phyloP scores from a whole-genome alignment of 345 rosid species.

The Ceriops zippeliana region DNA sequence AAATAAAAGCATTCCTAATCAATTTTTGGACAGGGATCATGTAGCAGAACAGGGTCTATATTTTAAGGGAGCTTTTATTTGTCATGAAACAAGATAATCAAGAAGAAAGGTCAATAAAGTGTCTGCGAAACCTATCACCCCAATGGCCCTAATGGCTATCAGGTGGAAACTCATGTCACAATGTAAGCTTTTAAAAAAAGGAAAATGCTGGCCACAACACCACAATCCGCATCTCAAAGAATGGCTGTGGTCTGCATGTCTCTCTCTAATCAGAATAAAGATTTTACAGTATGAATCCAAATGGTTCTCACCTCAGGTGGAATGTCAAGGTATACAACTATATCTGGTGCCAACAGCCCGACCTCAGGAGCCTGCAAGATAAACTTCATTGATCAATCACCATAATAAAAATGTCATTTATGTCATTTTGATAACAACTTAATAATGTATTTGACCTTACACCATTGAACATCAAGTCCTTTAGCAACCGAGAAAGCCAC shows the following conservation, averaged over 20 bases:
- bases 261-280: background rate
- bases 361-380: constrained; percentile 60
- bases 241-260: background rate
- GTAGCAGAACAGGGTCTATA: background rate
- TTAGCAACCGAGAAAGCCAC: constrained; percentile 93
- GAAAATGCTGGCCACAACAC: background rate
- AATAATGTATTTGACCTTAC: constrained; percentile 49
- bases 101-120: background rate
- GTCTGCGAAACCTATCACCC: no score
- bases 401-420: background rate
- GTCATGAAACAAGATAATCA: background rate
- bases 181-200: no score
- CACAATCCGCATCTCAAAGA: background rate
- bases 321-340: constrained; percentile 69
- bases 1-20: background rate
- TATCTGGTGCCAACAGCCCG: constrained; percentile 80
- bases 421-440: constrained; percentile 1
- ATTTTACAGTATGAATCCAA: background rate
- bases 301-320: constrained; percentile 57
- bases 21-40: background rate
- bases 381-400: constrained; percentile 6
- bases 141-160: no score
- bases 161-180: no score
- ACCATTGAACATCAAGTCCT: constrained; percentile 83
- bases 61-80: background rate